Evolutionary conservation across 2,329 filamentous ascomycete species (phyloP).

Genomic region (Arthrocladium fulminans): DNA sequence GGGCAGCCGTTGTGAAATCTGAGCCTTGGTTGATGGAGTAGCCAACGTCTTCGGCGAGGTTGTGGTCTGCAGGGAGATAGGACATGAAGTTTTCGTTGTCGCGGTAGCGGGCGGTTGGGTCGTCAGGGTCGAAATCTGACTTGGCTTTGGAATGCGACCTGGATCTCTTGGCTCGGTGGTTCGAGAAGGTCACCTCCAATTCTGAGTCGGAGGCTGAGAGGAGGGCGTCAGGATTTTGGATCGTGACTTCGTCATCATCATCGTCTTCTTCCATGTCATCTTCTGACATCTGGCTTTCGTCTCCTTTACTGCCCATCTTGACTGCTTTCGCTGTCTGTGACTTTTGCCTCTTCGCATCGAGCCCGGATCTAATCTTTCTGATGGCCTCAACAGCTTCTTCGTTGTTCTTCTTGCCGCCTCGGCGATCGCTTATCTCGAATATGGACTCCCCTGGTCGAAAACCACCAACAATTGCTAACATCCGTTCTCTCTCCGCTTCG

Average conservation of each 20-base stretch:
- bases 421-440: conserved; percentile 82
- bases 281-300: conserved; percentile 31
- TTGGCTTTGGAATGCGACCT: conserved; percentile 31
- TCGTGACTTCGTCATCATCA: conserved; percentile 31
- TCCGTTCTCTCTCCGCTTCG: conserved; percentile 67
- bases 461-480: conserved; percentile 79
- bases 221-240: conserved; percentile 5
- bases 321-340: conserved; percentile 28
- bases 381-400: conserved; percentile 53
- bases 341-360: conserved; percentile 36
- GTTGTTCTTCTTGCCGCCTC: conserved; percentile 61
- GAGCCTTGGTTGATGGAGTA: conserved; percentile 77
- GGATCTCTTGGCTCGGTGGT: conserved; percentile 30
- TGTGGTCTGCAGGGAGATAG: conserved; percentile 73
- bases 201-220: conserved; percentile 48
- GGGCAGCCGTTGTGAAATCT: conserved; percentile 82
- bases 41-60: conserved; percentile 77
- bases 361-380: conserved; percentile 34
- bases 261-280: conserved; percentile 30
- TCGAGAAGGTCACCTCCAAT: conserved; percentile 61
- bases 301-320: conserved; percentile 23
- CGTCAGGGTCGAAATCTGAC: conserved; percentile 42
- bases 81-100: conserved; percentile 94
- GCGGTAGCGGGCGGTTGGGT: conserved; percentile 51
- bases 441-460: conserved; percentile 89